A percentile compares a stretch with the other conserved stretches of the same genome.
Evolutionary conservation across 352 stramenopile genomes (phyloP).

Genomic region (Thraustotheca clavata): DNA sequence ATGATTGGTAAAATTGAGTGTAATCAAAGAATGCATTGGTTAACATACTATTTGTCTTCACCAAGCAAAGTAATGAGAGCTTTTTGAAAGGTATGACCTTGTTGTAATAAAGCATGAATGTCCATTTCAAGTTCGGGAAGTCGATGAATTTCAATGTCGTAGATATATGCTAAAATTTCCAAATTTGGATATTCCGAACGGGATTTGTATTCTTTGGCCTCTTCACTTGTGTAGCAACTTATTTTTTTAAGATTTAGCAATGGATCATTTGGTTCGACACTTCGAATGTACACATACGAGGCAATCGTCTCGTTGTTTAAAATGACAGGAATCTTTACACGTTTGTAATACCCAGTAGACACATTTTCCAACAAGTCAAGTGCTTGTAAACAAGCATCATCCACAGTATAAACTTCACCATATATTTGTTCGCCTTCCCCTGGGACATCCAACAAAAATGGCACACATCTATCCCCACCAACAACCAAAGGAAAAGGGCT

Average conservation of each 20-base stretch:
- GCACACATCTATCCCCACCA: constrained; percentile 49
- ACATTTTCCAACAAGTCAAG: constrained; percentile 74
- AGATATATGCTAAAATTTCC: constrained; percentile 13
- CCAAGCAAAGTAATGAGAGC: constrained; percentile 37
- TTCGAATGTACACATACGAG: constrained; percentile 28
- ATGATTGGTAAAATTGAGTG: constrained; percentile 23
- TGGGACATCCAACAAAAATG: constrained; percentile 26
- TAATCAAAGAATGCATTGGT: too few species aligned
- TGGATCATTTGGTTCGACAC: not conserved
- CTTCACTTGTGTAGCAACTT: constrained; percentile 5
- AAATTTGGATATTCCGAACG: constrained; percentile 11
- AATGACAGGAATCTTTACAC: constrained; percentile 48
- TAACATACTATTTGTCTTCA: constrained; percentile 6
- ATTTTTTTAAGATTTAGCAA: not conserved
- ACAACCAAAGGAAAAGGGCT: constrained; percentile 51
- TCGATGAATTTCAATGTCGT: constrained; percentile 6
- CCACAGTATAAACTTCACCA: constrained; percentile 57
- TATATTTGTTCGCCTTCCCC: constrained; percentile 13
- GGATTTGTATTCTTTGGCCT: not conserved
- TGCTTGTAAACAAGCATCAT: constrained; percentile 39
- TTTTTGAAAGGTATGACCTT: constrained; percentile 33
- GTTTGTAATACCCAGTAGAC: constrained; percentile 51
- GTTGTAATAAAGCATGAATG: constrained; percentile 33
- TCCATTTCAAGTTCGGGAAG: constrained; percentile 1
- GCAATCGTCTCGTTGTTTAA: constrained; percentile 34